Conservation (phyloP, 2,329 filamentous ascomycete genomes). For the Scopulariopsis brevicaulis region DNA sequence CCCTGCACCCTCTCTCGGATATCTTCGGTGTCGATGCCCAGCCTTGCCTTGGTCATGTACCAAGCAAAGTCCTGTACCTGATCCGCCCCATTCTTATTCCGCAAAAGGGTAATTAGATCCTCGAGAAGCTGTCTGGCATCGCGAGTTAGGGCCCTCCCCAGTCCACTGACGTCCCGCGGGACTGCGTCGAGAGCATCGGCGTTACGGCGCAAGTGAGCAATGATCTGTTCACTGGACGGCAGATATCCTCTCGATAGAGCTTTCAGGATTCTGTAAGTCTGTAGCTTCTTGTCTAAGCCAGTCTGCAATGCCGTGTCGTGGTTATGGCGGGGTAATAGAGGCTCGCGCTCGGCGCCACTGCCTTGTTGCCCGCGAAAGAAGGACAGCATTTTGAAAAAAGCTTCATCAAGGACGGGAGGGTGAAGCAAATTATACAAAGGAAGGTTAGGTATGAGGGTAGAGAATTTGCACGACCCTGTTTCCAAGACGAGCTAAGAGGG, state of each 20-base stretch:
- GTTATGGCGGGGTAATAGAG: not conserved
- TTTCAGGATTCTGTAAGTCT: constrained; percentile 83
- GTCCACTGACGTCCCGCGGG: constrained; percentile 57
- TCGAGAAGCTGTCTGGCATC: constrained; percentile 63
- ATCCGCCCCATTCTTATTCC: constrained; percentile 72
- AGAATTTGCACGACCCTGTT: not conserved
- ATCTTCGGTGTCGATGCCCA: constrained; percentile 56
- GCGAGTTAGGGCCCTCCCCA: constrained; percentile 62
- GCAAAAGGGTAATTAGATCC: constrained; percentile 70
- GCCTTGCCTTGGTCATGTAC: constrained; percentile 64
- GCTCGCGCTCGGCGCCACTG: not conserved
- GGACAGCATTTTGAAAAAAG: not conserved
- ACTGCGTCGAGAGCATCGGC: constrained; percentile 32
- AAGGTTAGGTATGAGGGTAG: not conserved
- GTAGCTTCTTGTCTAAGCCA: constrained; percentile 76
- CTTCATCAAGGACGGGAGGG: no score
- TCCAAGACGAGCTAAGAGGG: not conserved
- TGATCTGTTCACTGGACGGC: constrained; percentile 79
- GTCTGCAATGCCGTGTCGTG: constrained; percentile 45
- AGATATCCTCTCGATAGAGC: constrained; percentile 78
- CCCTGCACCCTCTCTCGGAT: constrained; percentile 44
- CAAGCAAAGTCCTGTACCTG: constrained; percentile 89
- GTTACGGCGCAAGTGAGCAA: constrained; percentile 62
- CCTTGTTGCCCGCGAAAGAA: not conserved
- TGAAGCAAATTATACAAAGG: no score